These are phyloP conservation scores for Pyrus bretschneideri DNA, from an alignment of 306 rosid genomes.

Conservation along the genomic window DNA sequence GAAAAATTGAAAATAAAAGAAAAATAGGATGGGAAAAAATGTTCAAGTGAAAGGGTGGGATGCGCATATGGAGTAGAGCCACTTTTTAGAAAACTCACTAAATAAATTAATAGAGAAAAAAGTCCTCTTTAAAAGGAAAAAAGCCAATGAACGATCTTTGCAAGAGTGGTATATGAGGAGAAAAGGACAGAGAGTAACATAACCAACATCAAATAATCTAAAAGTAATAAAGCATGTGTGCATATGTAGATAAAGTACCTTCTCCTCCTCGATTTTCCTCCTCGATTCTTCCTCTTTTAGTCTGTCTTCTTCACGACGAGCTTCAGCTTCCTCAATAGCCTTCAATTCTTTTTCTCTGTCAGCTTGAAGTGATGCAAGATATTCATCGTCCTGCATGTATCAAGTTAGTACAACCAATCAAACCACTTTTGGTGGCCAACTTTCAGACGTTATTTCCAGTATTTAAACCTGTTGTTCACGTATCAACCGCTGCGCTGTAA, in stretches of 20 bases:
- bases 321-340: conserved; percentile 70
- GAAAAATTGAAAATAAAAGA: neutral
- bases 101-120: neutral
- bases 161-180: neutral
- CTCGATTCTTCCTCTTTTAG: conserved; percentile 65
- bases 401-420: conserved; percentile 3
- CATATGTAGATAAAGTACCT: conserved; percentile 30
- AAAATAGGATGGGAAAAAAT: neutral
- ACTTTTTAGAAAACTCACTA: neutral
- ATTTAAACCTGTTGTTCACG: conserved; percentile 86
- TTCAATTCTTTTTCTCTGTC: conserved; percentile 84
- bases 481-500: conserved; percentile 76
- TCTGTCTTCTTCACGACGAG: conserved; percentile 75
- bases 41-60: neutral
- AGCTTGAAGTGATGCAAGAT: conserved; percentile 79
- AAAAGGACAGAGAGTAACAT: neutral
- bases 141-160: neutral
- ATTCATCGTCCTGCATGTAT: conserved; percentile 80
- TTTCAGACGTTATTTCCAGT: conserved; percentile 1
- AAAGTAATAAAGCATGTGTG: neutral
- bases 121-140: neutral
- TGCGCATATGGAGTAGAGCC: neutral
- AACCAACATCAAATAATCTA: conserved; percentile 2
- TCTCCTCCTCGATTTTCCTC: conserved; percentile 71
- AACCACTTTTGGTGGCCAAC: neutral